Conservation (phyloP, 768 basidiomycete species). For the Pleurotus tuber-regium region DNA sequence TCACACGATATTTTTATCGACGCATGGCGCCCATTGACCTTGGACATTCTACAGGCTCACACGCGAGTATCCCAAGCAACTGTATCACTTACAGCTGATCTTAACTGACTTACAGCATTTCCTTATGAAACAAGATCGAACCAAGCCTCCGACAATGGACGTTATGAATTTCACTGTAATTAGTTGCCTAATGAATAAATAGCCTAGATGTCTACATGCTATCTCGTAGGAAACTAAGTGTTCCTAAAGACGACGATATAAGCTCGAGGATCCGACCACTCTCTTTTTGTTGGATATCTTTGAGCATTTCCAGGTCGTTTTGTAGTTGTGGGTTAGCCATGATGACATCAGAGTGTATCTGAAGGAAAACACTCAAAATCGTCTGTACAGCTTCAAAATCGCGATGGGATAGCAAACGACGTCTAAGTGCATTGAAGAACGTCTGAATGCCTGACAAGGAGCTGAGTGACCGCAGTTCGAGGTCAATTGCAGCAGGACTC, state of each 20-base stretch:
- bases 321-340: slow-evolving; percentile 67
- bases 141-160: too few species aligned
- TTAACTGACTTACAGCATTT: too few species aligned
- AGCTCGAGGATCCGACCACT: slow-evolving; percentile 75
- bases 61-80: neutral
- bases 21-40: neutral
- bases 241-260: slow-evolving; percentile 71
- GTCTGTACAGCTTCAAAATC: slow-evolving; percentile 98
- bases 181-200: too few species aligned
- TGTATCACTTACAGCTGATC: too few species aligned
- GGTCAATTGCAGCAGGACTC: slow-evolving; percentile 87
- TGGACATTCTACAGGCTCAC: neutral
- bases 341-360: slow-evolving; percentile 80
- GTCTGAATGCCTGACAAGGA: slow-evolving; percentile 57
- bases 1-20: neutral
- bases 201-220: slow-evolving; percentile 36
- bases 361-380: slow-evolving; percentile 79
- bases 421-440: slow-evolving; percentile 75
- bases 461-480: slow-evolving; percentile 81
- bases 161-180: too few species aligned
- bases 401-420: slow-evolving; percentile 70
- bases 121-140: too few species aligned
- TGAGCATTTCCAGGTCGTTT: slow-evolving; percentile 53
- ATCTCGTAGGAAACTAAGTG: slow-evolving; percentile 73
- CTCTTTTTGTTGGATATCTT: slow-evolving; percentile 70